A percentile compares a stretch with the other conserved stretches of the same genome.
phyloP scores from a whole-genome alignment of 805 yeast species.

The Barnettozyma populi region DNA sequence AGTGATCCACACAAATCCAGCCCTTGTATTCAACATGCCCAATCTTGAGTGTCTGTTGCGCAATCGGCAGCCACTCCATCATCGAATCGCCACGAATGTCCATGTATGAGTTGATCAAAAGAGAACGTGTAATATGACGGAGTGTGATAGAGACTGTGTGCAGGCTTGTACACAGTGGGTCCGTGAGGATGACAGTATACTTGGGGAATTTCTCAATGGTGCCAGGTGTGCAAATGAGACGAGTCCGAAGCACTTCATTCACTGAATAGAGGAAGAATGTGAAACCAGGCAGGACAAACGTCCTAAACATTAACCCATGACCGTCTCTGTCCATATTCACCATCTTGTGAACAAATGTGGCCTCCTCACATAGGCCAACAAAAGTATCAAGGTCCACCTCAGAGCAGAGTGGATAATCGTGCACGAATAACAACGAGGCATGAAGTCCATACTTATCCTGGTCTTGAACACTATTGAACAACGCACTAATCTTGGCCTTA shows the following conservation, averaged over 20 bases:
- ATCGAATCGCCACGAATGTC: neutral
- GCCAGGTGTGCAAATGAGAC: neutral
- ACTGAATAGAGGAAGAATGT: neutral
- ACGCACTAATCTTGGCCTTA: neutral
- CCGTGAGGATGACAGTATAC: neutral
- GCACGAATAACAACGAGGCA: neutral
- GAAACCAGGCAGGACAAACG: slow-evolving; percentile 1
- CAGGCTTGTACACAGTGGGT: slow-evolving; percentile 5
- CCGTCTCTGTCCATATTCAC: neutral
- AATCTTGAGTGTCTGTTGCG: neutral
- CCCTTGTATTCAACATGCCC: neutral
- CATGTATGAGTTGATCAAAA: slow-evolving; percentile 5
- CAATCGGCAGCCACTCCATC: neutral
- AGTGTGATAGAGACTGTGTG: neutral
- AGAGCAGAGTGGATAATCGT: slow-evolving; percentile 1
- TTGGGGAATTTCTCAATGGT: neutral
- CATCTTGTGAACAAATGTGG: slow-evolving; percentile 6
- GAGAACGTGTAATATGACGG: slow-evolving; percentile 4
- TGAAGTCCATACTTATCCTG: neutral
- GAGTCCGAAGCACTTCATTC: neutral
- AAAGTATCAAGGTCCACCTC: slow-evolving; percentile 3
- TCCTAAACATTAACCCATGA: slow-evolving; percentile 2
- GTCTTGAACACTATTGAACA: neutral
- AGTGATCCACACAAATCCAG: neutral
- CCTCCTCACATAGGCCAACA: slow-evolving; percentile 5